Percentiles rank a stretch among this genome's conserved stretches.
These are phyloP conservation scores for Cystobasidium pallidum DNA, from an alignment of 1,284 basidiomycete species.

Conservation along the genomic window DNA sequence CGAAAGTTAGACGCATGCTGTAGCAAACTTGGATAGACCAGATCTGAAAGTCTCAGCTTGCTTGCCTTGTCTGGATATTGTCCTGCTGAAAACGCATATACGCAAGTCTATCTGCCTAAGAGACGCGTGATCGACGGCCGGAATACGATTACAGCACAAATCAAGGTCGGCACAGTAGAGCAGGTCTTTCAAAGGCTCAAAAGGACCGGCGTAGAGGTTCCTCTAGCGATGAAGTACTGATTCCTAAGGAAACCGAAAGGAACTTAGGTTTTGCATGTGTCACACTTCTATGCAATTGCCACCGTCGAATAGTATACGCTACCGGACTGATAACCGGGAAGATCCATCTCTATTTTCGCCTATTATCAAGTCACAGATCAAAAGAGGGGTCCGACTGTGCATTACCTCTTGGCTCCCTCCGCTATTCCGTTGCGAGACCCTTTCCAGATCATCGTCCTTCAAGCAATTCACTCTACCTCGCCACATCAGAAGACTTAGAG, in stretches of 20 bases:
- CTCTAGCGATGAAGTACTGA: no score
- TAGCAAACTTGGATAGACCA: neutral
- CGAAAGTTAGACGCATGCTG: constrained; percentile 34
- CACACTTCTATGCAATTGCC: neutral
- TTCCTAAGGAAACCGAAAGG: no score
- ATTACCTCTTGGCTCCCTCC: neutral
- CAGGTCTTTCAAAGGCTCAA: no score
- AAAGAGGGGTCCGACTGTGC: no score
- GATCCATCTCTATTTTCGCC: constrained; percentile 4
- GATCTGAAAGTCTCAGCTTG: neutral
- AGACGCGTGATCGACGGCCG: no score
- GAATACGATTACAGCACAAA: no score
- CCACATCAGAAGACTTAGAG: neutral
- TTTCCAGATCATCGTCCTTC: neutral
- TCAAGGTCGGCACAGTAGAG: no score
- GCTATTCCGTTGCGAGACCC: neutral
- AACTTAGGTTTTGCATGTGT: neutral
- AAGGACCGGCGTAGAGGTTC: no score
- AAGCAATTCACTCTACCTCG: neutral
- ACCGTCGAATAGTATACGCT: neutral
- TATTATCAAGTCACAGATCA: no score
- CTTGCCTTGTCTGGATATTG: neutral
- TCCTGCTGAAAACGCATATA: neutral
- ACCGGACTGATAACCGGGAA: neutral
- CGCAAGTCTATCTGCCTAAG: neutral